Percentiles rank a stretch among this genome's conserved stretches.
Evolutionary conservation across 352 stramenopile species (phyloP).

Genomic region (Phytophthora cajani): DNA sequence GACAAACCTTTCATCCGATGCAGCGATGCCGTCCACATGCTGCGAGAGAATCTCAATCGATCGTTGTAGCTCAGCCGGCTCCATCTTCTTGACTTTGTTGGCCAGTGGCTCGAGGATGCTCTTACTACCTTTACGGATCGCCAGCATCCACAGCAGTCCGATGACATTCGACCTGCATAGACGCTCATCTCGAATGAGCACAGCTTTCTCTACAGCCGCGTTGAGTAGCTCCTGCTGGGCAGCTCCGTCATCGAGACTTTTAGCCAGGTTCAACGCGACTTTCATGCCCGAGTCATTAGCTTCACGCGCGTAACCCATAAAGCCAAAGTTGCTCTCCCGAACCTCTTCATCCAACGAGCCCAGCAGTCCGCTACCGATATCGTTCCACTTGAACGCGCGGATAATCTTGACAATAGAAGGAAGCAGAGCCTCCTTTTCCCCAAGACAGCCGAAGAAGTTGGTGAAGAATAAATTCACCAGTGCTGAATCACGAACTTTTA

Average conservation of each 20-base stretch:
- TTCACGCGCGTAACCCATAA: neutral
- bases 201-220: neutral
- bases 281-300: neutral
- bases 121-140: neutral
- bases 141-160: neutral
- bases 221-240: slow-evolving; percentile 1
- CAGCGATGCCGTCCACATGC: neutral
- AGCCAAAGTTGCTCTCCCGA: neutral
- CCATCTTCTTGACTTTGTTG: neutral
- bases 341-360: neutral
- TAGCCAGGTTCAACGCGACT: neutral
- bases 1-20: neutral
- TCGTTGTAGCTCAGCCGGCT: neutral
- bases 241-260: neutral
- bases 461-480: neutral
- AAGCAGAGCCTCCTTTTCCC: neutral
- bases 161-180: neutral
- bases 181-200: neutral
- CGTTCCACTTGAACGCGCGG: neutral
- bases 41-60: neutral
- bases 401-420: neutral
- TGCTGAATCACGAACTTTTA: neutral
- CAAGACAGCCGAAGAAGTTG: neutral
- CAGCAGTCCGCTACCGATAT: neutral
- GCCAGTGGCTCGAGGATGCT: neutral